Evolutionary conservation across 495 filamentous ascomycete genomes (phyloP).

Genomic region (Choiromyces venosus): DNA sequence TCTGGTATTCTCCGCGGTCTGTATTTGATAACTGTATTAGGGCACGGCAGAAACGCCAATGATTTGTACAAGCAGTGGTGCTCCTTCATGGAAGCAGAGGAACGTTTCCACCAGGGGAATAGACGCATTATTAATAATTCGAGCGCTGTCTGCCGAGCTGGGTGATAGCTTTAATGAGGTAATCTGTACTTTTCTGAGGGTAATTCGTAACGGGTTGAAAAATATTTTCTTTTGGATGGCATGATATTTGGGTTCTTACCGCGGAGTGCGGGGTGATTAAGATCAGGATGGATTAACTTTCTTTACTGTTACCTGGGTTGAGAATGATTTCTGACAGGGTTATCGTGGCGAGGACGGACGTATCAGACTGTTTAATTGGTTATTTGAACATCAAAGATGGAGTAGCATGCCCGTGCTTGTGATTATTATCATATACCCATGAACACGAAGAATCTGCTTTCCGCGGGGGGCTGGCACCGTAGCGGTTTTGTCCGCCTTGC

Average conservation of each 20-base stretch:
- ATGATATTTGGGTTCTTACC: background rate
- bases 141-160: background rate
- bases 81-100: background rate
- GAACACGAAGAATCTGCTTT: background rate
- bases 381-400: background rate
- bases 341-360: background rate
- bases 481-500: background rate
- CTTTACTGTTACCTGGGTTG: background rate
- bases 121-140: background rate
- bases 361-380: background rate
- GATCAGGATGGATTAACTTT: background rate
- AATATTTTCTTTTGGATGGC: background rate
- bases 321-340: background rate
- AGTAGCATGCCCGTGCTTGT: background rate
- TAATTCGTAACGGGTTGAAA: background rate
- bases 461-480: background rate
- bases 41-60: background rate
- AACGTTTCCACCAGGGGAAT: background rate
- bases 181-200: background rate
- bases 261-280: background rate
- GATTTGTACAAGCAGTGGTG: background rate
- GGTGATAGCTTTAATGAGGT: no score
- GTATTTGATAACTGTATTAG: background rate
- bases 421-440: background rate
- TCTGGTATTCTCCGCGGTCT: background rate